Evolutionary conservation across 2,329 filamentous ascomycete species (phyloP), one percentile per base, ranked within the genome.

Genomic region (Monosporascus sp.): DNA sequence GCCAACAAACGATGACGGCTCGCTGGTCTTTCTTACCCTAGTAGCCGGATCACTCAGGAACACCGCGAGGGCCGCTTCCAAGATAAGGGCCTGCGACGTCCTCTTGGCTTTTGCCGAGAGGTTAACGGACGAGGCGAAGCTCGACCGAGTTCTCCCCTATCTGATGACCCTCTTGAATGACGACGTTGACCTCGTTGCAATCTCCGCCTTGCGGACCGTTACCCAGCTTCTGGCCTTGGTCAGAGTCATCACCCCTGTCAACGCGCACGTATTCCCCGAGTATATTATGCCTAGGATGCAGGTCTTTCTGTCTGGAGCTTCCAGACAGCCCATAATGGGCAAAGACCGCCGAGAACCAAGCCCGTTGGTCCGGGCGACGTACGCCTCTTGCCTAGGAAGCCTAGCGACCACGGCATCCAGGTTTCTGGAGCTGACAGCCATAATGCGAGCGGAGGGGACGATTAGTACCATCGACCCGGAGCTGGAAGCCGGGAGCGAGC

Each of bases 121-220:
- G 55, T 72, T 97, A 24, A 96, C 93, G 0, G 95, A 99, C 67
- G 94, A 99, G 72, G 92, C 92, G 3, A 97, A 97, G 69, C 77
- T 99, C 48, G 95, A 99, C 69, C 85, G 94, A 49, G 88, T 97
- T 24, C 74, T 99, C 49, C 94, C 94, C 1, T 97, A 97, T 67
- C 75, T 97, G 37, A 88, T 96, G 73, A 82, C 85, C 5, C 72
- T 97, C 28, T 76, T 99, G 14, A 87, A 84, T 55, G 94, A 99
- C 66, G 85, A 86, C 60, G 85, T 88, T 2, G 90, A 96, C 58
- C 79, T 89, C 62, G 93, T 99, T 15, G 87, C 91, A 47, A 85
- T 96, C 48, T 85, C 92, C 24, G 91, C 92, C 3, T 80, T 97
- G 45, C 82, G 93, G 52, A 89, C 91, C 4, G 82, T 97, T 60